These are phyloP conservation scores for Dictyostelium firmibasis DNA, from an alignment of 78 protist genomes.

Conservation along the genomic window DNA sequence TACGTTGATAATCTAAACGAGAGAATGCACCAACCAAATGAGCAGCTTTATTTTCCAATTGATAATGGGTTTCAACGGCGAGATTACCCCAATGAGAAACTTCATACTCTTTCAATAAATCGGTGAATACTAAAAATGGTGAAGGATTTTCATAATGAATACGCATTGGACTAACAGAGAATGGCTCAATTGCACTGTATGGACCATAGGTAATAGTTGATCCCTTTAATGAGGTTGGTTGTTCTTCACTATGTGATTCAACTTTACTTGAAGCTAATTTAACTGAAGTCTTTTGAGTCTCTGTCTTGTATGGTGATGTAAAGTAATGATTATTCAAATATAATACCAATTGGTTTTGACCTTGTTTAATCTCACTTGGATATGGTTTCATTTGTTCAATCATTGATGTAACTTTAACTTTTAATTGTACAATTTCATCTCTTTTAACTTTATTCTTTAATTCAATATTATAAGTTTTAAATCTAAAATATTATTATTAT, in stretches of 20 bases:
- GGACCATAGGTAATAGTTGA: slow-evolving; percentile 84
- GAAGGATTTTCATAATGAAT: slow-evolving; percentile 89
- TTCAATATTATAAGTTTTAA: slow-evolving; percentile 35
- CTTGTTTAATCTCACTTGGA: slow-evolving; percentile 75
- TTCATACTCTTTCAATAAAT: slow-evolving; percentile 69
- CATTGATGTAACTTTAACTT: slow-evolving; percentile 29
- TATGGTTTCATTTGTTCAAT: slow-evolving; percentile 51
- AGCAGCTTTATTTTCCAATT: slow-evolving; percentile 84
- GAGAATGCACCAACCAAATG: slow-evolving; percentile 84
- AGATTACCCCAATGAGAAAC: slow-evolving; percentile 88
- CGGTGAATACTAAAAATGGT: slow-evolving; percentile 67
- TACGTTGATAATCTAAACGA: slow-evolving; percentile 89
- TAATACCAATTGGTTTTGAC: slow-evolving; percentile 57
- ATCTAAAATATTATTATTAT: slow-evolving; percentile 6
- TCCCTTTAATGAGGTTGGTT: slow-evolving; percentile 38
- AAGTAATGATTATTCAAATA: slow-evolving; percentile 55
- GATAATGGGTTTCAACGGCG: slow-evolving; percentile 84
- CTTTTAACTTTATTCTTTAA: background rate
- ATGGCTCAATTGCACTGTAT: slow-evolving; percentile 84
- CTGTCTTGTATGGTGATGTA: slow-evolving; percentile 64
- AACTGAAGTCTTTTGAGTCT: slow-evolving; percentile 74
- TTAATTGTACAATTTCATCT: background rate
- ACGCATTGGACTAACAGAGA: background rate
- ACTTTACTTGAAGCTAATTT: slow-evolving; percentile 66
- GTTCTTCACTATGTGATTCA: slow-evolving; percentile 25